Conservation (phyloP, 352 stramenopile genomes). For the Globisporangium uncinulatum region DNA sequence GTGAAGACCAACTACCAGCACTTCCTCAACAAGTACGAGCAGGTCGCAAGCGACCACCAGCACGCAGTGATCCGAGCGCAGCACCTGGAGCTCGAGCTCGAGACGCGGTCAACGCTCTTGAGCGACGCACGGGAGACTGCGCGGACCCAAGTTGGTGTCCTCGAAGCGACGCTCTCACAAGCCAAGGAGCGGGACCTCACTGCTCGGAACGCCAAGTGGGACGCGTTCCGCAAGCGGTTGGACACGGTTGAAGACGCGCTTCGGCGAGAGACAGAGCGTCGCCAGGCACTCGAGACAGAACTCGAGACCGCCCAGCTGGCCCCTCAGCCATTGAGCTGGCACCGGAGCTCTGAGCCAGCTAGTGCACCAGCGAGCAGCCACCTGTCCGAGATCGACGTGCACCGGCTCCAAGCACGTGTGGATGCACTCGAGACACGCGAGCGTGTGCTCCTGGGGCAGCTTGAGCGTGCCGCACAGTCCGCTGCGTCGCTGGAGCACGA, state of each 20-base stretch:
- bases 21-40: conserved; percentile 68
- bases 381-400: conserved; percentile 20
- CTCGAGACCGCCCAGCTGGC: conserved; percentile 39
- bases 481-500: conserved; percentile 22
- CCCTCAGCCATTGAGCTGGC: conserved; percentile 17
- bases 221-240: conserved; percentile 66
- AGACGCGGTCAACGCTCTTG: conserved; percentile 33
- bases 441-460: conserved; percentile 47
- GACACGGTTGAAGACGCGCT: conserved; percentile 64
- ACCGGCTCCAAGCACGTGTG: conserved; percentile 43
- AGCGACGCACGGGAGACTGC: conserved; percentile 29
- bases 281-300: conserved; percentile 56
- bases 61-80: conserved; percentile 45
- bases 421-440: conserved; percentile 69
- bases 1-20: conserved; percentile 83
- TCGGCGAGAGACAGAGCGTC: conserved; percentile 38
- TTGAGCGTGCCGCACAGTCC: conserved; percentile 29
- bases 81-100: conserved; percentile 51
- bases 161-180: conserved; percentile 41
- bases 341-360: no score
- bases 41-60: conserved; percentile 42
- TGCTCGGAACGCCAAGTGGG: conserved; percentile 57
- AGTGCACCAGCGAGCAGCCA: no score
- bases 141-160: conserved; percentile 25
- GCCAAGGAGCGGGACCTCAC: conserved; percentile 56